Conservation (phyloP, 495 filamentous ascomycete genomes). For the Aspergillus sclerotioniger region DNA sequence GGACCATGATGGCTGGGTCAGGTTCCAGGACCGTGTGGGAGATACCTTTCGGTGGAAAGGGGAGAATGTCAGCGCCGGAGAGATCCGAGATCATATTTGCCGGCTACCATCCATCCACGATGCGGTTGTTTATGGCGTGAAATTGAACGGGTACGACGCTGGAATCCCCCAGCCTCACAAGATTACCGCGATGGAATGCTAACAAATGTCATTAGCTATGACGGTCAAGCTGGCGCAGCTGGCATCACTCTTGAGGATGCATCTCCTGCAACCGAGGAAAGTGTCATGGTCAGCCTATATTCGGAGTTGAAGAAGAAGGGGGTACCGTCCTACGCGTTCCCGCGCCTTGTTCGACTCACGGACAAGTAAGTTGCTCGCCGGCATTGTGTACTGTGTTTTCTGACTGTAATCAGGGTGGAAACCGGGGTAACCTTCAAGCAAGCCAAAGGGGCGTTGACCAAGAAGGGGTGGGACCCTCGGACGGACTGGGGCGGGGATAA, state of each 20-base stretch:
- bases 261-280: conserved; percentile 28
- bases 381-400: not conserved
- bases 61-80: conserved; percentile 85
- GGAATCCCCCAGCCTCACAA: not conserved
- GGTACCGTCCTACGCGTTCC: conserved; percentile 50
- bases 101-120: conserved; percentile 44
- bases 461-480: conserved; percentile 46
- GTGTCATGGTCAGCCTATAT: conserved; percentile 39
- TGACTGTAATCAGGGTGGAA: conserved; percentile 35
- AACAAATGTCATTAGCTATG: conserved; percentile 35
- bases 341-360: conserved; percentile 47
- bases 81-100: conserved; percentile 55
- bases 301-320: conserved; percentile 44
- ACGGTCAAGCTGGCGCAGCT: conserved; percentile 52
- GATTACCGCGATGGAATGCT: not conserved
- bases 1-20: conserved; percentile 67
- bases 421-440: conserved; percentile 54
- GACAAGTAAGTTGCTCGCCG: conserved; percentile 39
- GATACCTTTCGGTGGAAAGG: conserved; percentile 96
- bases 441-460: conserved; percentile 46
- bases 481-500: conserved; percentile 37
- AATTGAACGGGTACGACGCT: conserved; percentile 35
- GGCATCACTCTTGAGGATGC: conserved; percentile 45
- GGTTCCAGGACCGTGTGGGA: conserved; percentile 85
- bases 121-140: conserved; percentile 53